Evolutionary conservation across 2,329 filamentous ascomycete species (phyloP).

Genomic region (Pseudocercospora musae): DNA sequence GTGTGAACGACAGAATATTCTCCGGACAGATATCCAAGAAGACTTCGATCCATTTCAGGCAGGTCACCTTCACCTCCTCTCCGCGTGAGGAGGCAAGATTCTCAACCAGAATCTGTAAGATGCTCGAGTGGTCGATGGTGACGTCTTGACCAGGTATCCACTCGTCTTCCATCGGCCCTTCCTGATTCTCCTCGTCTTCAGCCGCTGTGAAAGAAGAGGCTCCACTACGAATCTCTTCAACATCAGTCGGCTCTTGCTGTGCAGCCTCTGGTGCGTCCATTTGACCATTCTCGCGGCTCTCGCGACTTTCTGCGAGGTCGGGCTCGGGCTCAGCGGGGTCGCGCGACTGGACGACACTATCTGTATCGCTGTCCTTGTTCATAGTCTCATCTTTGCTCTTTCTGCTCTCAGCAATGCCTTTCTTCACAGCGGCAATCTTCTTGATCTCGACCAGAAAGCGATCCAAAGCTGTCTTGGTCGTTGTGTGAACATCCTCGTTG

Average conservation of each 20-base stretch:
- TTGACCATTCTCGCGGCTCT: conserved; percentile 21
- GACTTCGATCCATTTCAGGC: conserved; percentile 89
- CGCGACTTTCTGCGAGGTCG: conserved; percentile 19
- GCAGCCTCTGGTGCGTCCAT: conserved; percentile 14
- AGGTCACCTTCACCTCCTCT: conserved; percentile 87
- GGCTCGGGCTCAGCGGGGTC: conserved; percentile 16
- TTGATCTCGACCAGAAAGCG: conserved; percentile 92
- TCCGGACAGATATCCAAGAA: conserved; percentile 97
- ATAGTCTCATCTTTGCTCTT: conserved; percentile 56
- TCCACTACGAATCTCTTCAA: conserved; percentile 50
- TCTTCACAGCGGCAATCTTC: conserved; percentile 87
- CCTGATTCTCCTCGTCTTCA: conserved; percentile 47
- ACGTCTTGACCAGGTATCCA: conserved; percentile 98
- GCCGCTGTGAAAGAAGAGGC: conserved; percentile 55
- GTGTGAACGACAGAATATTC: conserved; percentile 92
- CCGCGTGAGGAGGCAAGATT: conserved; percentile 83
- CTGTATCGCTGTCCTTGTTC: conserved; percentile 28
- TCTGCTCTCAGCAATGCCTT: conserved; percentile 82
- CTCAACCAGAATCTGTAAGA: conserved; percentile 84
- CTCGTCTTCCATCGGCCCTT: conserved; percentile 66
- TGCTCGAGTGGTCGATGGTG: conserved; percentile 86
- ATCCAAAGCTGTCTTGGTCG: conserved; percentile 83
- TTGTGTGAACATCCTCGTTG: conserved; percentile 90
- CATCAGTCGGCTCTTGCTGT: conserved; percentile 5
- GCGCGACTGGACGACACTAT: conserved; percentile 10